Evolutionary conservation across 768 basidiomycete genomes (phyloP).

Genomic region (Xerocomus spinulosus): DNA sequence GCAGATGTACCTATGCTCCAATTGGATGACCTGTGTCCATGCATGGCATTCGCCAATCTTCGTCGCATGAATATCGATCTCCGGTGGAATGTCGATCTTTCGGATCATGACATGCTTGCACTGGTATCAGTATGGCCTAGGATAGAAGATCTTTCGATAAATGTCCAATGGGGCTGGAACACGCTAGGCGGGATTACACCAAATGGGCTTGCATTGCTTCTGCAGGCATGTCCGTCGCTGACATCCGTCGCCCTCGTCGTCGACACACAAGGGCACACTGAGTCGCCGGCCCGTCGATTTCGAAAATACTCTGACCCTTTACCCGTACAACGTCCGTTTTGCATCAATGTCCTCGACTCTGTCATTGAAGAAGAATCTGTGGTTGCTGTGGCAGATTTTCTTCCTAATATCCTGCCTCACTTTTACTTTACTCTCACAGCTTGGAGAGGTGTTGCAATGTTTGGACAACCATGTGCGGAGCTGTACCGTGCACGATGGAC

Average conservation of each 20-base stretch:
- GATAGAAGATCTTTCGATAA: constrained; percentile 4
- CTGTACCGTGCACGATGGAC: not conserved
- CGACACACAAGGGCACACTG: constrained; percentile 7
- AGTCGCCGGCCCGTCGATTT: too few species aligned
- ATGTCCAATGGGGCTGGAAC: constrained; percentile 7
- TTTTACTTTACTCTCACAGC: too few species aligned
- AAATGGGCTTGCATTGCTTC: constrained; percentile 1
- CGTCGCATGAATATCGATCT: not conserved
- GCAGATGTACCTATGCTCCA: not conserved
- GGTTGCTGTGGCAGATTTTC: too few species aligned
- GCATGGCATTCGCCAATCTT: constrained; percentile 1
- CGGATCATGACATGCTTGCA: not conserved
- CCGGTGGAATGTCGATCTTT: not conserved
- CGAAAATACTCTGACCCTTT: too few species aligned
- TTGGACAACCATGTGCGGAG: too few species aligned
- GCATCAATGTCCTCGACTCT: too few species aligned
- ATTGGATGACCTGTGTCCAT: not conserved
- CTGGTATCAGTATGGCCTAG: constrained; percentile 7
- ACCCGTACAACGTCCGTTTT: too few species aligned
- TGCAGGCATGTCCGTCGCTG: not conserved
- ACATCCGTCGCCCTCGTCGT: not conserved
- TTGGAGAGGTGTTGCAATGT: too few species aligned
- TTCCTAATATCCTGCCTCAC: too few species aligned
- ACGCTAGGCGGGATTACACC: constrained; percentile 4
- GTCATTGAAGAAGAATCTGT: too few species aligned